These are phyloP conservation scores for Tetrahymena borealis DNA, from an alignment of 73 alveolate genomes.

Conservation along the genomic window DNA sequence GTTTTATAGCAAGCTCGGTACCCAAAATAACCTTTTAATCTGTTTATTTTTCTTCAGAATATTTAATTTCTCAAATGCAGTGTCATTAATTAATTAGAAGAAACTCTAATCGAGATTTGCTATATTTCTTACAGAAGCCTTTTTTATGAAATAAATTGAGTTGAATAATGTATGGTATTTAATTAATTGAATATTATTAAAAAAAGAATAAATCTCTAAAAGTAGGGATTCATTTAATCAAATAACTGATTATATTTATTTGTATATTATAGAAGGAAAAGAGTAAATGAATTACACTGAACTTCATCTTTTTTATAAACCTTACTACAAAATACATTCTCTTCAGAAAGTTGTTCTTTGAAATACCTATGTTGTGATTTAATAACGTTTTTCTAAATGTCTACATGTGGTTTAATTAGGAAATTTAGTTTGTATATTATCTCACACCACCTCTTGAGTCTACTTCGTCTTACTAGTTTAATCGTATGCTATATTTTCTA, in stretches of 20 bases:
- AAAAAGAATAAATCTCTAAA: too few species aligned
- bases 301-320: not conserved
- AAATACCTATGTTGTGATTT: too few species aligned
- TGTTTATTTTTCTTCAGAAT: not conserved
- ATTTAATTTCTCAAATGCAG: not conserved
- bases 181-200: too few species aligned
- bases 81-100: not conserved
- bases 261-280: not conserved
- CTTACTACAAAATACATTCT: not conserved
- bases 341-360: not conserved
- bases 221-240: too few species aligned
- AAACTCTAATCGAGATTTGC: not conserved
- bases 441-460: too few species aligned
- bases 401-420: too few species aligned
- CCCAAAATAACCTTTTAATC: not conserved
- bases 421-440: too few species aligned
- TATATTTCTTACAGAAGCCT: not conserved
- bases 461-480: too few species aligned
- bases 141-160: not conserved
- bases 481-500: not conserved
- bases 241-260: not conserved
- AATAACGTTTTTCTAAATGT: too few species aligned
- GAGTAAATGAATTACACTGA: not conserved
- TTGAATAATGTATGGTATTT: too few species aligned
- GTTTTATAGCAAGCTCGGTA: not conserved